Evolutionary conservation across 2,329 filamentous ascomycete genomes (phyloP).

Genomic region (Lachnellula arida): DNA sequence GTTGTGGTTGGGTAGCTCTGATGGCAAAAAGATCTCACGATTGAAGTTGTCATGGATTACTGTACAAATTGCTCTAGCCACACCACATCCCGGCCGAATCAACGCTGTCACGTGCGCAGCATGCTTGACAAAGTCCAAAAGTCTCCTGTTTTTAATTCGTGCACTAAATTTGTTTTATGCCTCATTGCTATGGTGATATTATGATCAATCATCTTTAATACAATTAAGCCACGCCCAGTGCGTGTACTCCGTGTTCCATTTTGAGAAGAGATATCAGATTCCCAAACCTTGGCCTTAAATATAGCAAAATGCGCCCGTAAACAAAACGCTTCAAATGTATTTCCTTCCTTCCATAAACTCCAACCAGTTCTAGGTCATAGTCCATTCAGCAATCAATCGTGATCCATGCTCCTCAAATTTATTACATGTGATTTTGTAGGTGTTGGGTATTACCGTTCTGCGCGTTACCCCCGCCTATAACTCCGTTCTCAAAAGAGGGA

Average conservation of each 20-base stretch:
- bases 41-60: not conserved
- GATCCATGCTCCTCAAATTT: not conserved
- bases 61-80: not conserved
- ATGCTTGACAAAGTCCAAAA: not conserved
- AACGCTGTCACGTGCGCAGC: not conserved
- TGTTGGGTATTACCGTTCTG: slow-evolving; percentile 23
- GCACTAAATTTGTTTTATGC: not conserved
- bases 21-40: not conserved
- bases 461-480: slow-evolving; percentile 25
- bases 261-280: slow-evolving; percentile 3
- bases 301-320: not conserved
- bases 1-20: not conserved
- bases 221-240: not conserved
- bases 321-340: not conserved
- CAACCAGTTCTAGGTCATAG: not conserved
- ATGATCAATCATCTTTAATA: not conserved
- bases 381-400: not conserved
- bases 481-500: slow-evolving; percentile 58
- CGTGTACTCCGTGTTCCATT: not conserved
- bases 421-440: slow-evolving; percentile 23
- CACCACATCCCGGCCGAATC: not conserved
- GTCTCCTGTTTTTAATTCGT: not conserved
- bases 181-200: not conserved
- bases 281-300: not conserved
- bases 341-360: not conserved